These are phyloP conservation scores for Skeletonema menzelii DNA, from an alignment of 108 stramenopile genomes.

Conservation along the genomic window DNA sequence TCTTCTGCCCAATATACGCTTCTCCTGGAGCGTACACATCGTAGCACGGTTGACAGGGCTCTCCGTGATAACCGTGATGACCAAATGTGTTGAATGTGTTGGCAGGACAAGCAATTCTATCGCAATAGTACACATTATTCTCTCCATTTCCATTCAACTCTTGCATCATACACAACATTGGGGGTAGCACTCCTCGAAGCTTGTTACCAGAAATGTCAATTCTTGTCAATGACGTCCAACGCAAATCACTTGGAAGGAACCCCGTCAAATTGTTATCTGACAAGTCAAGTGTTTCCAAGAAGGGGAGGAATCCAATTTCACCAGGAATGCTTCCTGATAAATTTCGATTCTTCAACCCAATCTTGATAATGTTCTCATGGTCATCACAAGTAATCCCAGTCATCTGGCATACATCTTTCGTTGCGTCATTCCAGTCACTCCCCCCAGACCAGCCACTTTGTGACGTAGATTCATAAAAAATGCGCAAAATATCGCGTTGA, in stretches of 20 bases:
- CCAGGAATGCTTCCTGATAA: slow-evolving; percentile 55
- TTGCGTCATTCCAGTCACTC: slow-evolving; percentile 27
- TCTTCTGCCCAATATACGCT: slow-evolving; percentile 24
- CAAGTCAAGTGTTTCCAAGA: slow-evolving; percentile 52
- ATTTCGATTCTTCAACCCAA: slow-evolving; percentile 34
- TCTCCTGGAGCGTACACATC: slow-evolving; percentile 10
- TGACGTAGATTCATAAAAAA: slow-evolving; percentile 31
- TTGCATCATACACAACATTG: slow-evolving; percentile 50
- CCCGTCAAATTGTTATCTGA: slow-evolving; percentile 56
- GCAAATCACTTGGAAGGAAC: slow-evolving; percentile 53
- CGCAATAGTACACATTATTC: slow-evolving; percentile 44
- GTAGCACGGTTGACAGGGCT: slow-evolving; percentile 27
- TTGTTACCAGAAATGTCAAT: slow-evolving; percentile 55
- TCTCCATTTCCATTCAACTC: slow-evolving; percentile 58
- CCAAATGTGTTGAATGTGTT: slow-evolving; percentile 48
- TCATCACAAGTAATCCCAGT: slow-evolving; percentile 57
- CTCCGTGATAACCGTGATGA: slow-evolving; percentile 12
- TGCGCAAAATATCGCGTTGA: slow-evolving; percentile 33
- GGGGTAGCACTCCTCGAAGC: slow-evolving; percentile 55
- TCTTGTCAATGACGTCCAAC: slow-evolving; percentile 49
- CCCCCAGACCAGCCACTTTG: slow-evolving; percentile 27
- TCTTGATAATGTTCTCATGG: slow-evolving; percentile 33
- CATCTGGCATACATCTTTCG: slow-evolving; percentile 44
- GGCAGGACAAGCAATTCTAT: slow-evolving; percentile 50
- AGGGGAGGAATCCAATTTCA: slow-evolving; percentile 47